Base-by-base conservation (phyloP, 2,329 filamentous ascomycete genomes). In the Microsporum ferrugineum region DNA sequence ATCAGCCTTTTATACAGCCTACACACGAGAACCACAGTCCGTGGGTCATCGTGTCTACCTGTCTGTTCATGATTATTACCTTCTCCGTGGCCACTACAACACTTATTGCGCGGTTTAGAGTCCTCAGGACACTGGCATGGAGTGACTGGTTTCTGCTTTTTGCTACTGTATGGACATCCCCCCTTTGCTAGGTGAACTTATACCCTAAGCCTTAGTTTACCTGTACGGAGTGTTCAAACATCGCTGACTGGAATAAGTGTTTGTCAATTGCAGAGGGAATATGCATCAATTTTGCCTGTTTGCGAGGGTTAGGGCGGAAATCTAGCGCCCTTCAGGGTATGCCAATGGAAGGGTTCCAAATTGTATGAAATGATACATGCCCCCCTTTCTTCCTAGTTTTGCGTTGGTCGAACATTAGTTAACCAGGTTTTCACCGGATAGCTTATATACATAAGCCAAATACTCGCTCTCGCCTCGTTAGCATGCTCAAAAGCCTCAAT, bases 401-500 rank as follows among this genome's bases (percentile, higher is more conserved):
- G 34, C 55, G n/a, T 29, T 23, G 7, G 3, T 31, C 23, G n/a
- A 23, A 12, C 33, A 57, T 29, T 59, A 14, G 60, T 61, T 63
- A 47, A 63, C 57, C 34, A 34, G 45, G 14, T 29, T 14, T 29
- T 29, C 12, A 33, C 14, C 5, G 14, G 57, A n/a, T 60, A 69
- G 67, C 59, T 58, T 45, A 61, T 65, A 8, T 68, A 66, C 57
- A 60, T 66, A 12, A 62, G 67, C 58, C 66, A 68, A 53, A 66
- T 68, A 43, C 64, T 69, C 3, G 59, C 63, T 5, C 53, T 67
- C 34, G 12, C 61, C 5, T 60, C 63, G 3, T 14, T 66, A 6
- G 65, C 67, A 43, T 61, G 62, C 36, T 61, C 68, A 31, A 68
- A 68, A 63, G 63, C 64, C 29, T 64, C 68, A 1, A 63, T 68